Percentiles rank a stretch among this genome's conserved stretches.
Evolutionary conservation across 1,284 basidiomycete species (phyloP).

Genomic region (Trametes sp.): DNA sequence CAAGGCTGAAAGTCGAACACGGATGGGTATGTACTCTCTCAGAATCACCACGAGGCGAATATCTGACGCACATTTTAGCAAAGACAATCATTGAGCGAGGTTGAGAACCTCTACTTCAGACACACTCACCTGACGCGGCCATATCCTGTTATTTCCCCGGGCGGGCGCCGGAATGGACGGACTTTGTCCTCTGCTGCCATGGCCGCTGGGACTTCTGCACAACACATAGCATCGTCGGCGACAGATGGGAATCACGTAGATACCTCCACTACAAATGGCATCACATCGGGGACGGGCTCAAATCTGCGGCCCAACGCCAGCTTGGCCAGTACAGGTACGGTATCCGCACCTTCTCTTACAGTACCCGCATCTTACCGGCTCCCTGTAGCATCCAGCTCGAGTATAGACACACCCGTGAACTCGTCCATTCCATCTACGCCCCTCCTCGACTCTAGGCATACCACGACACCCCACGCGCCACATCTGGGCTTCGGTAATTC

Average conservation of each 20-base stretch:
- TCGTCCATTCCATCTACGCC: constrained; percentile 23
- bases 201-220: background rate
- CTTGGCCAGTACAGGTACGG: constrained; percentile 16
- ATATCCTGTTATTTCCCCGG: constrained; percentile 30
- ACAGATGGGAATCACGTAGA: background rate
- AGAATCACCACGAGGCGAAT: background rate
- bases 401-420: constrained; percentile 15
- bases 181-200: constrained; percentile 10
- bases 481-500: constrained; percentile 17
- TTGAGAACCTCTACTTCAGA: constrained; percentile 81
- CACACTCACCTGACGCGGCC: constrained; percentile 56
- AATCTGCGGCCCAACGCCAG: background rate
- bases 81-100: constrained; percentile 78
- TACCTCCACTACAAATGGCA: background rate
- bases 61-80: constrained; percentile 51
- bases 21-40: constrained; percentile 66
- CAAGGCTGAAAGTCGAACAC: constrained; percentile 79
- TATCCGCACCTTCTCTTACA: background rate
- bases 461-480: constrained; percentile 25
- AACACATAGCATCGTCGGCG: constrained; percentile 1
- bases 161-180: constrained; percentile 27
- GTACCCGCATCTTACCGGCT: background rate
- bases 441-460: constrained; percentile 1
- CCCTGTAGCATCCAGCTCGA: constrained; percentile 16
- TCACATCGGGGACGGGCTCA: background rate